These are phyloP conservation scores for Chytriomyces sp. DNA, from an alignment of 192 early-diverging fungal genomes.

Conservation along the genomic window DNA sequence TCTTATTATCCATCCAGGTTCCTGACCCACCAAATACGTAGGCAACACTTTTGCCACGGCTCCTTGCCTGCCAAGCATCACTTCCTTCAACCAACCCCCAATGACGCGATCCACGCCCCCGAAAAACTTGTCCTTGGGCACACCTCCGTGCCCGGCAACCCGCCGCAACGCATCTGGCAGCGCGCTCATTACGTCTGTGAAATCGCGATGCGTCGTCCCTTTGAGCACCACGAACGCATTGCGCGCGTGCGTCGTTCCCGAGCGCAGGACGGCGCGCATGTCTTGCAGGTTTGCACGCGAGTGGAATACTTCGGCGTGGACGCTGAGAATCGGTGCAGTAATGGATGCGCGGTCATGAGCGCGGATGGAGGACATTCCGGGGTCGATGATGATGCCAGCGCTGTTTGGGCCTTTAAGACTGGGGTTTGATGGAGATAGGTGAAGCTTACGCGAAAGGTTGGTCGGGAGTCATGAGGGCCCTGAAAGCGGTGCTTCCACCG, in stretches of 20 bases:
- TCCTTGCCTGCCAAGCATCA: neutral
- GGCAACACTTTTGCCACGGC: neutral
- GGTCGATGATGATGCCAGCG: conserved; percentile 25
- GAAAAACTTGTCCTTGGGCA: neutral
- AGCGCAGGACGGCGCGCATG: neutral
- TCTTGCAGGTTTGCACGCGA: conserved; percentile 16
- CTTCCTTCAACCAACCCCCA: conserved; percentile 3
- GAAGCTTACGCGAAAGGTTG: conserved; percentile 4
- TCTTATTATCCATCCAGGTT: neutral
- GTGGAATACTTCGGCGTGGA: conserved; percentile 27
- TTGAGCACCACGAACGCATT: conserved; percentile 19
- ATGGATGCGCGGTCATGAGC: neutral
- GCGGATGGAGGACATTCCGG: conserved; percentile 29
- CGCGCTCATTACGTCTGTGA: conserved; percentile 1
- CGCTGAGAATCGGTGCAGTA: conserved; percentile 12
- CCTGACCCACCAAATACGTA: neutral
- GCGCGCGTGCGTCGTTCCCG: neutral
- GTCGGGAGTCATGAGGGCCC: neutral
- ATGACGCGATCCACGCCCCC: neutral
- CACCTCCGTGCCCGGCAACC: neutral
- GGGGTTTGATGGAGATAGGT: neutral
- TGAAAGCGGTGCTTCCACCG: conserved; percentile 22
- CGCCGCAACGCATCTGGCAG: neutral
- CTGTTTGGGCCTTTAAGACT: no score
- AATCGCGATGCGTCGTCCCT: conserved; percentile 21